Evolutionary conservation across 164 flowering plant species (phyloP).

Genomic region (Litsea cubeba): DNA sequence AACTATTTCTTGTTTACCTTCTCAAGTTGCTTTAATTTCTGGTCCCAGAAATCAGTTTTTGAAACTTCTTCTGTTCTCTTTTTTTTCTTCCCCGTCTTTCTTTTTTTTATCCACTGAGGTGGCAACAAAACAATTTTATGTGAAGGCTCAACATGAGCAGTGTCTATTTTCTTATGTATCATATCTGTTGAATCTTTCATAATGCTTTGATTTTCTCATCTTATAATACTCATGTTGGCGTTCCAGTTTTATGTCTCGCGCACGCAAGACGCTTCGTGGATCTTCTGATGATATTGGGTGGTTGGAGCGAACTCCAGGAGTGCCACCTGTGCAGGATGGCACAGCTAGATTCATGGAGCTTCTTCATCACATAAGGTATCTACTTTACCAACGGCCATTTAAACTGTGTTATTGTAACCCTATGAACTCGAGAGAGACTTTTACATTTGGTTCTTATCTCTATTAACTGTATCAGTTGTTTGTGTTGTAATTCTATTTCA

Average conservation of each 20-base stretch:
- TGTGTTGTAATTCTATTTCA: too few relatives aligned
- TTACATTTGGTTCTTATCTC: neutral
- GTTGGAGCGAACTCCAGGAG: constrained; percentile 60
- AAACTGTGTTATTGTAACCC: neutral
- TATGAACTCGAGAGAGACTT: neutral
- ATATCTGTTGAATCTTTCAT: neutral
- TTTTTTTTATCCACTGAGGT: too few relatives aligned
- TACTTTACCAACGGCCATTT: neutral
- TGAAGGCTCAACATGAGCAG: neutral
- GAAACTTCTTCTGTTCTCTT: too few relatives aligned
- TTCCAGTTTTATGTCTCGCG: constrained; percentile 50
- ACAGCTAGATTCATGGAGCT: constrained; percentile 72
- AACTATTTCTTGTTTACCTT: neutral
- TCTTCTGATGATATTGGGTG: constrained; percentile 91
- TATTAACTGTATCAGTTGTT: too few relatives aligned
- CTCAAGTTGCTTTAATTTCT: too few relatives aligned
- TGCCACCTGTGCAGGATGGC: constrained; percentile 71
- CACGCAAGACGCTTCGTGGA: constrained; percentile 58
- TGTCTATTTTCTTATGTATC: neutral
- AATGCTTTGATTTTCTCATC: neutral
- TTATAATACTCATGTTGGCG: constrained; percentile 6
- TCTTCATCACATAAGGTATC: constrained; percentile 62
- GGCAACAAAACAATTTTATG: too few relatives aligned
- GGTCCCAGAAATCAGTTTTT: too few relatives aligned
- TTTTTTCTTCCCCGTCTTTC: too few relatives aligned